Evolutionary conservation across 495 filamentous ascomycete species (phyloP).

Genomic region (Podospora sp.): DNA sequence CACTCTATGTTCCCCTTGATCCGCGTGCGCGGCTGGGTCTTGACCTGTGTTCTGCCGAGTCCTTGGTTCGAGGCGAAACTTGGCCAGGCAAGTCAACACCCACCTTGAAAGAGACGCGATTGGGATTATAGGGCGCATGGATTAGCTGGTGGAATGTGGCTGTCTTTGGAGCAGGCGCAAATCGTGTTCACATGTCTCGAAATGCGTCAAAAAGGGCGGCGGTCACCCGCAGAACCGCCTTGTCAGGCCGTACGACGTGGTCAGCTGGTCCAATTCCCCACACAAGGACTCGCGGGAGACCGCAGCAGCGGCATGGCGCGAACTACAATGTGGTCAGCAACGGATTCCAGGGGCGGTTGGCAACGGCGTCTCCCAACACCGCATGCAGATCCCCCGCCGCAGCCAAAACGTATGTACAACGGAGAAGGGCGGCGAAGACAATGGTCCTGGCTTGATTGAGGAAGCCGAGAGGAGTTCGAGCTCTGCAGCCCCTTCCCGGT

Average conservation of each 20-base stretch:
- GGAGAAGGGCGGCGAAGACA: background rate
- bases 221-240: background rate
- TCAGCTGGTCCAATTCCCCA: background rate
- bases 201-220: background rate
- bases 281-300: background rate
- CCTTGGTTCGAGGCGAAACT: background rate
- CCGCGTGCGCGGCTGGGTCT: background rate
- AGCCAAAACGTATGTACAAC: background rate
- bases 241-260: background rate
- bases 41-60: too few species aligned
- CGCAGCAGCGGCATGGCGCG: background rate
- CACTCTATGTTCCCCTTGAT: background rate
- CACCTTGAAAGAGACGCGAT: background rate
- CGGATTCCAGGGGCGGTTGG: background rate
- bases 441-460: background rate
- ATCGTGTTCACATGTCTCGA: background rate
- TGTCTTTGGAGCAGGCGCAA: background rate
- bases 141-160: background rate
- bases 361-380: background rate
- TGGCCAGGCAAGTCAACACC: background rate
- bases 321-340: background rate
- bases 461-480: background rate
- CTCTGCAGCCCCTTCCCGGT: background rate
- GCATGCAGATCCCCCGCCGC: background rate
- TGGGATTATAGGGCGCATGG: too few species aligned